Evolutionary conservation across 352 stramenopile species (phyloP).

Genomic region (Pythium chondricola): DNA sequence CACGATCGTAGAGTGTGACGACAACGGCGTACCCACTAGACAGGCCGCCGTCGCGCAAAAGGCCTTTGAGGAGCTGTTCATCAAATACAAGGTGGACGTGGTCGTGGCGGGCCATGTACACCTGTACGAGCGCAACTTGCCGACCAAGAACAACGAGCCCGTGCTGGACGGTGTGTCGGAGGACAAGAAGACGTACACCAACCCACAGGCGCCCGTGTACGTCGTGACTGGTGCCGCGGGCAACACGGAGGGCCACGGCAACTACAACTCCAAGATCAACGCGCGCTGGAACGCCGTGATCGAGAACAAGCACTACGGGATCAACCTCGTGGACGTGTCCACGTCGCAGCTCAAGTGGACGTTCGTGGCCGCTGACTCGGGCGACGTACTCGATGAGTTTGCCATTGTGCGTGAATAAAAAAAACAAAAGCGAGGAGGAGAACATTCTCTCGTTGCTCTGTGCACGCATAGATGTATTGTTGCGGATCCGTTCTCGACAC

Average conservation of each 20-base stretch:
- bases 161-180: constrained; percentile 16
- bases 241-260: constrained; percentile 42
- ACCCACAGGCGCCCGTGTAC: constrained; percentile 21
- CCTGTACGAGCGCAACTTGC: constrained; percentile 20
- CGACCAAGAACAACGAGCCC: constrained; percentile 7
- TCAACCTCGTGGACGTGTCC: constrained; percentile 26
- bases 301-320: constrained; percentile 42
- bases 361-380: constrained; percentile 20
- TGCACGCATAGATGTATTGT: too few species aligned
- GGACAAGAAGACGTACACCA: constrained; percentile 14
- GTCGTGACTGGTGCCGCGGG: constrained; percentile 37
- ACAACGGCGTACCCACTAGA: constrained; percentile 9
- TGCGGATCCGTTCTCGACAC: too few species aligned
- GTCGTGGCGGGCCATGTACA: constrained; percentile 34
- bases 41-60: constrained; percentile 32
- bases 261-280: constrained; percentile 9
- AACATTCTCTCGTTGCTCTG: too few species aligned
- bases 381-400: constrained; percentile 24
- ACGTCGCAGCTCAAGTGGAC: constrained; percentile 17
- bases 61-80: constrained; percentile 37
- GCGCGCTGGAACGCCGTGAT: constrained; percentile 34
- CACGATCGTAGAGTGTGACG: constrained; percentile 3
- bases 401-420: not conserved
- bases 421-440: too few species aligned
- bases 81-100: constrained; percentile 40